Percentiles rank a stretch among this genome's conserved stretches.
These are phyloP conservation scores for Verticillium longisporum DNA, from an alignment of 2,329 filamentous ascomycete genomes.

Conservation along the genomic window DNA sequence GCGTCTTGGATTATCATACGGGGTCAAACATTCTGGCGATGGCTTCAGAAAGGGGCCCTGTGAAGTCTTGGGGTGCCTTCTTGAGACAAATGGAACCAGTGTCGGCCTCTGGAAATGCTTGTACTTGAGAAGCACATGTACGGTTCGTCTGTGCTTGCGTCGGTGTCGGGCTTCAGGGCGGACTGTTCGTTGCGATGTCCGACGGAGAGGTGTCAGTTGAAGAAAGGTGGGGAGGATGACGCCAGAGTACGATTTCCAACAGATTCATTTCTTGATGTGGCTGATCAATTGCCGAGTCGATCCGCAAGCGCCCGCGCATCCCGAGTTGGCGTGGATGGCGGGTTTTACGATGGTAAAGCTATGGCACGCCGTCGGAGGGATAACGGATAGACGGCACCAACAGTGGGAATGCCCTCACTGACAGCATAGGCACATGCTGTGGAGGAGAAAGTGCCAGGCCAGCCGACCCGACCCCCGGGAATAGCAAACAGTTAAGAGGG, in stretches of 20 bases:
- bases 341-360: neutral
- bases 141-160: neutral
- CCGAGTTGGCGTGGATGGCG: neutral
- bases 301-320: neutral
- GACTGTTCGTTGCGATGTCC: slow-evolving; percentile 1
- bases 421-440: neutral
- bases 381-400: neutral
- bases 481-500: neutral
- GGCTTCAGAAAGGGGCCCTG: too few species aligned
- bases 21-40: too few species aligned
- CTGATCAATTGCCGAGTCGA: neutral
- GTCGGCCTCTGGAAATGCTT: too few species aligned
- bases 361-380: neutral
- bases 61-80: too few species aligned
- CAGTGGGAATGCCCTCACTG: neutral
- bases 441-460: neutral
- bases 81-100: too few species aligned
- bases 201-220: neutral
- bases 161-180: slow-evolving; percentile 8
- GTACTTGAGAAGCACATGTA: too few species aligned
- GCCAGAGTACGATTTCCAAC: neutral
- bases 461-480: neutral
- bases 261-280: neutral
- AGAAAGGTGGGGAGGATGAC: neutral
- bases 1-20: too few species aligned